Base-by-base conservation (phyloP, 192 early-diverging fungal species). In the Oehlia diaphana region DNA sequence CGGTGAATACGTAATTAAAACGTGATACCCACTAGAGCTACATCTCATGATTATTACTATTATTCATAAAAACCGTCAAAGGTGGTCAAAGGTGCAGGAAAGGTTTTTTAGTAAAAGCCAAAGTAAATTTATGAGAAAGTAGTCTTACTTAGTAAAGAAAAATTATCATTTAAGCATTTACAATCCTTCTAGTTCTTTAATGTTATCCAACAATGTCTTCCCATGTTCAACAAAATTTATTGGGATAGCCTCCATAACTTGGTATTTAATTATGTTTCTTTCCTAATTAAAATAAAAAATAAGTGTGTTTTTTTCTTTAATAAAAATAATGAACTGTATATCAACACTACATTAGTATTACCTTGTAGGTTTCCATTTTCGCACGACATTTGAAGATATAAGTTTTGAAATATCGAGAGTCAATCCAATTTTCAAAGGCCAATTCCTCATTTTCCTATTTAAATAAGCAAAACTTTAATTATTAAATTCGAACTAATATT, bases 281-380 rank as follows among this genome's bases (percentile, higher is more conserved):
- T 58, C 53, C 53, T 58, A 21, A 7, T 21, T 58, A 58, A 58
- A 0, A 58, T 0, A 58, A 47, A 58, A 47, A 42, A 42, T 0
- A 42, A 42, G 0, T 53, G 8, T 19, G 4, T 14, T 16, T 31
- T 21, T 58, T 7, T 58, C 53, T 58, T 58, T 7, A 58, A 58
- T 28, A 68, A 28, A 7, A 28, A 26, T 21, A 33, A 37, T 4
- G 4, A 68, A 4, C 12, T 28, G 31, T 2, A 9, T 16, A 37
- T 37, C 16, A 68, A 33, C 66, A 33, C 10, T 85, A 90, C 95
- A 42, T 37, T 42, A 35, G 12, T 75, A 83, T 81, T 85, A 90
- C 95, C 76, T 96, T 92, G 79, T 90, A 99, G 33, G 80, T 90
- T 77, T 99, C 96, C 33, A 84, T 85, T 85, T 95, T 96, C 28